Percentiles rank a stretch among this genome's conserved stretches.
phyloP scores from a whole-genome alignment of 192 early-diverging fungal species.

The Coemansia javaensis region DNA sequence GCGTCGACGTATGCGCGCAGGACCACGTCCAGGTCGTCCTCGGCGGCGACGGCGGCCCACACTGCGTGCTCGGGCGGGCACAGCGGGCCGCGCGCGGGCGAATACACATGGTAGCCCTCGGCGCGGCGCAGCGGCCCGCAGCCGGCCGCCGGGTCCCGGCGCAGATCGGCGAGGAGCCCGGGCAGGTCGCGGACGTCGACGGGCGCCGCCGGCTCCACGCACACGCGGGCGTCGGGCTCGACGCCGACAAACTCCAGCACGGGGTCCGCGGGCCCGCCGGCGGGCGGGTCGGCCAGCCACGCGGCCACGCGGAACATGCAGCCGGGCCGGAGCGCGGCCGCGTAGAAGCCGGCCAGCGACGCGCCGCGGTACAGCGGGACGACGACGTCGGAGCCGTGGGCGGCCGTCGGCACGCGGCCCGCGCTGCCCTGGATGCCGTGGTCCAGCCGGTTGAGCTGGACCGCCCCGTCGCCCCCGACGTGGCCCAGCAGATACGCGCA shows the following conservation, averaged over 20 bases:
- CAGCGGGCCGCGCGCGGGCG: conserved; percentile 3
- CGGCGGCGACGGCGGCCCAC: conserved; percentile 7
- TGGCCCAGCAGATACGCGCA: conserved; percentile 40
- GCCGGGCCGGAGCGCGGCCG: conserved; percentile 10
- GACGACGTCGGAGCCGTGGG: conserved; percentile 14
- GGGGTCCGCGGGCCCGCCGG: not conserved
- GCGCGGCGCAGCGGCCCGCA: conserved; percentile 13
- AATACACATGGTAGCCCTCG: conserved; percentile 1
- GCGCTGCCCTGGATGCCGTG: conserved; percentile 15
- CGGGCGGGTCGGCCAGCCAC: conserved; percentile 3
- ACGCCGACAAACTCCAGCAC: conserved; percentile 21
- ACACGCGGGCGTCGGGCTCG: conserved; percentile 6
- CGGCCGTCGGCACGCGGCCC: conserved; percentile 26
- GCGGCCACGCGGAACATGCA: conserved; percentile 14
- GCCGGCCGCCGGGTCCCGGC: conserved; percentile 2
- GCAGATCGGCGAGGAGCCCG: conserved; percentile 17
- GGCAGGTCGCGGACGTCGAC: conserved; percentile 14
- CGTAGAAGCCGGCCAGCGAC: conserved; percentile 17
- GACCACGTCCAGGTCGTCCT: not conserved
- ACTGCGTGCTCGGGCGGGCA: conserved; percentile 11
- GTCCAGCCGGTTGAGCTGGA: conserved; percentile 40
- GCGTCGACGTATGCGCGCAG: conserved; percentile 9
- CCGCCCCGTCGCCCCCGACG: conserved; percentile 22
- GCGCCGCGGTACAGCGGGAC: conserved; percentile 28
- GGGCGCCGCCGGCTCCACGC: conserved; percentile 4